Evolutionary conservation across 352 stramenopile species (phyloP), one percentile per base, ranked within the genome.

Genomic region (Lagenidium sp.): DNA sequence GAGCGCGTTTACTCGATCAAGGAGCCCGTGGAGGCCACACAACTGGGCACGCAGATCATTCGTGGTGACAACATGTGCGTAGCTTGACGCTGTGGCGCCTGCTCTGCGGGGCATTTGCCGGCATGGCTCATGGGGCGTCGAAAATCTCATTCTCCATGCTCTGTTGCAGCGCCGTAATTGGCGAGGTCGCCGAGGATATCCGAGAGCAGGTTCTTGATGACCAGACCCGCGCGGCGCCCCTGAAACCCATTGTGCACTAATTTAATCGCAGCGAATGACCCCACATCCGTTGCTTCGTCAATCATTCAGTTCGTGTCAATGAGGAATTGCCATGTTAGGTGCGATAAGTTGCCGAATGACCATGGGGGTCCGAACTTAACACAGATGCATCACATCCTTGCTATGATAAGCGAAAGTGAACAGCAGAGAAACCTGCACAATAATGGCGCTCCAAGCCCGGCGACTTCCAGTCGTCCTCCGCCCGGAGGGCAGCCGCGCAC

Each of bases 201-300:
- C 86, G 95, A 57, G 81, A 91, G 44, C 65, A 89, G 68, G 81
- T 90, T 50, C 87, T 97, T 55, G 71, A 96, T 43, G 82, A 87
- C 47, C 71, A 87, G 55, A 82, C 91, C 24, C 65, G 79, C 41
- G 91, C 83, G 6, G 67, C 86, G 16, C 87, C 87, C 6, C 63
- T 97, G 19, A 96, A 96, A 55, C 85, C 88, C 21, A 71, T 97
- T 6, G 75, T 87, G 42, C 91, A 97, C 58, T 97, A 92, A 62
- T 22, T 62, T 62, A 62, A n/a, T n/a, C n/a, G n/a, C n/a, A n/a
- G n/a, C n/a, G n/a, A n/a, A n/a, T n/a, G n/a, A n/a, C n/a, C n/a
- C n/a, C n/a, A n/a, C n/a, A n/a, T n/a, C n/a, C n/a, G n/a, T n/a
- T n/a, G n/a, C n/a, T n/a, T n/a, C n/a, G n/a, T n/a, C n/a, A n/a